A percentile compares a stretch with the other conserved stretches of the same genome.
phyloP scores from a whole-genome alignment of 2,329 filamentous ascomycete species.

The Penicillium verrucosum region DNA sequence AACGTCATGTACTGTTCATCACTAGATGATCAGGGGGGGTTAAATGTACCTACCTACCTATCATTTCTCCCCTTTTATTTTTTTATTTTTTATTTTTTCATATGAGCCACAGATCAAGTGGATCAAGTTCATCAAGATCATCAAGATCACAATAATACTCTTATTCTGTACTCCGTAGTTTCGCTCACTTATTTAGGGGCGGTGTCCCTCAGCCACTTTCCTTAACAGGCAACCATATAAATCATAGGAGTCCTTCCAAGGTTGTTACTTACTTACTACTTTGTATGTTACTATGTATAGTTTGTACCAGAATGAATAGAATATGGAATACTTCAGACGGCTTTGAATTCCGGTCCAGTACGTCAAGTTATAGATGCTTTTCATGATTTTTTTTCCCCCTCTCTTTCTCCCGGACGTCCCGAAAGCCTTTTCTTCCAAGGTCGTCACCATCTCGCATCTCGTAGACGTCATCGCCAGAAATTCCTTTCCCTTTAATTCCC shows the following conservation, averaged over 20 bases:
- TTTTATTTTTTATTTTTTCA: not conserved
- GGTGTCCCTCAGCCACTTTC: constrained; percentile 3
- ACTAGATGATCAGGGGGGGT: constrained; percentile 14
- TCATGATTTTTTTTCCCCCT: not conserved
- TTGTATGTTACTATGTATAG: not conserved
- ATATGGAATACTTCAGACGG: not conserved
- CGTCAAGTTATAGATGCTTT: not conserved
- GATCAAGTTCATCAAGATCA: constrained; percentile 1
- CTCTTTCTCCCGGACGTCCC: constrained; percentile 10
- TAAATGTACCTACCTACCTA: not conserved
- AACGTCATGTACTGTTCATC: constrained; percentile 22
- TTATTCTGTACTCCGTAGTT: not conserved
- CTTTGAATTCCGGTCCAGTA: constrained; percentile 3
- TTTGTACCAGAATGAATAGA: not conserved
- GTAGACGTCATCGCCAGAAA: constrained; percentile 36
- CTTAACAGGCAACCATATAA: constrained; percentile 19
- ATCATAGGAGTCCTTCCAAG: not conserved
- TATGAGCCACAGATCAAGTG: constrained; percentile 19
- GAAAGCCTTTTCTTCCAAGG: constrained; percentile 6
- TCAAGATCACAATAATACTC: not conserved
- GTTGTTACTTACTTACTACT: not conserved
- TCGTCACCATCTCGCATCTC: constrained; percentile 5
- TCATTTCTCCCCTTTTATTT: not conserved
- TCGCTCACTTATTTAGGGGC: not conserved
- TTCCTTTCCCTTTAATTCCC: constrained; percentile 1